phyloP scores from a whole-genome alignment of 208 protist species.

The Zelonia costaricensis region DNA sequence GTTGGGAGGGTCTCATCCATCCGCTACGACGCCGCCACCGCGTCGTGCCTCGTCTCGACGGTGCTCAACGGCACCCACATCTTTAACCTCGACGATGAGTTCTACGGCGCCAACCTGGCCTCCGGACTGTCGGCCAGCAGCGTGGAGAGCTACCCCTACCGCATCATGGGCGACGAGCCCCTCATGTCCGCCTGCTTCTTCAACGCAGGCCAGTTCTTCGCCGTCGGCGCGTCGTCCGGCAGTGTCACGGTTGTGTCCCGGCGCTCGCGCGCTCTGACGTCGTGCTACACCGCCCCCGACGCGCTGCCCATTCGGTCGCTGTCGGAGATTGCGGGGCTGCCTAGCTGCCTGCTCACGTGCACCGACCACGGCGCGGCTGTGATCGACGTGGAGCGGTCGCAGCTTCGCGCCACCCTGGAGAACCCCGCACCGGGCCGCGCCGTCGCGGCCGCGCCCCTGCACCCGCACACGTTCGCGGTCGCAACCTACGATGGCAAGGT shows the following conservation, averaged over 20 bases:
- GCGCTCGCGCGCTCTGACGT: constrained; percentile 27
- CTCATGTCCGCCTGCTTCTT: constrained; percentile 51
- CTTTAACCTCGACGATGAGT: constrained; percentile 43
- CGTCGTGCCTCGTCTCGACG: constrained; percentile 51
- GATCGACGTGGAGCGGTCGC: constrained; percentile 41
- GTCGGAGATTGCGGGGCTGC: constrained; percentile 15
- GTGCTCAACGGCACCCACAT: constrained; percentile 51
- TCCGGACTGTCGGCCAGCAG: constrained; percentile 27
- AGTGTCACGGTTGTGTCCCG: constrained; percentile 41
- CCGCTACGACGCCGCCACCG: constrained; percentile 23
- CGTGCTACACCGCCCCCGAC: constrained; percentile 31
- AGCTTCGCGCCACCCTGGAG: constrained; percentile 20
- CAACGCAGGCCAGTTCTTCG: constrained; percentile 34
- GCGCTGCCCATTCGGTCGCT: constrained; percentile 35
- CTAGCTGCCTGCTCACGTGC: constrained; percentile 36
- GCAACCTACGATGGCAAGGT: constrained; percentile 75
- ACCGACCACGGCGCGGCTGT: constrained; percentile 36
- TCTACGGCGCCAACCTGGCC: constrained; percentile 35
- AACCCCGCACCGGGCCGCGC: constrained; percentile 39
- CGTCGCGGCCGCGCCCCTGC: constrained; percentile 36
- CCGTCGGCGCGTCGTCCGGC: constrained; percentile 37
- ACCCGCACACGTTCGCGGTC: constrained; percentile 34
- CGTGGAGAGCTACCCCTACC: constrained; percentile 55
- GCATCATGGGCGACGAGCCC: constrained; percentile 33
- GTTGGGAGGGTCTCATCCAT: constrained; percentile 41